Conservation (phyloP, 208 protist species). For the Leptomonas pyrrhocoris region DNA sequence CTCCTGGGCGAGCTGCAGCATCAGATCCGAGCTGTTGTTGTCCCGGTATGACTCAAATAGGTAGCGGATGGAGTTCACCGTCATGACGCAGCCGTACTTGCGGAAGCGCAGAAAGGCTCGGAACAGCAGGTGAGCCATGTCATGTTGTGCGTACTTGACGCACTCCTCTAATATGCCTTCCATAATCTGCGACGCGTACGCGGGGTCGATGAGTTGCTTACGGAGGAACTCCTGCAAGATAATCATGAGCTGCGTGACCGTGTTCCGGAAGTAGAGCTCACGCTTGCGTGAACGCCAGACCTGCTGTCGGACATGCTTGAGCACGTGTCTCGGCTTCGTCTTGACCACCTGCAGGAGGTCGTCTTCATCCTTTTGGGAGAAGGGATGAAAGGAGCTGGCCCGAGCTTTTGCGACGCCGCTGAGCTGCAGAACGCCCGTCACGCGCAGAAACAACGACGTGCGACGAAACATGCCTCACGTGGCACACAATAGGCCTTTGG, state of each 20-base stretch:
- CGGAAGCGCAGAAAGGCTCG: constrained; percentile 89
- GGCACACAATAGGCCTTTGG: not conserved
- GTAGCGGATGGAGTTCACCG: constrained; percentile 71
- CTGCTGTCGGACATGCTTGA: constrained; percentile 86
- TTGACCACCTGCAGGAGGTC: constrained; percentile 83
- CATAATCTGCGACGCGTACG: constrained; percentile 83
- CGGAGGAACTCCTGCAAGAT: constrained; percentile 89
- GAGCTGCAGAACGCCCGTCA: constrained; percentile 6
- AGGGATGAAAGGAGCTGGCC: constrained; percentile 74
- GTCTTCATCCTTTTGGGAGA: constrained; percentile 86
- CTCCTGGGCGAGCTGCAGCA: constrained; percentile 85
- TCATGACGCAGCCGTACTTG: constrained; percentile 87
- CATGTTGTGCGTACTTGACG: constrained; percentile 85
- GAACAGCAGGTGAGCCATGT: constrained; percentile 91
- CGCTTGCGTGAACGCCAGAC: constrained; percentile 88
- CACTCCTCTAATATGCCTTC: constrained; percentile 89
- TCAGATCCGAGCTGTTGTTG: constrained; percentile 82
- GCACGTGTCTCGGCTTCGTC: constrained; percentile 87
- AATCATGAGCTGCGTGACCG: constrained; percentile 91
- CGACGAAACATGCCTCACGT: constrained; percentile 16
- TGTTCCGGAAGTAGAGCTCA: constrained; percentile 88
- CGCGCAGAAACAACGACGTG: constrained; percentile 9
- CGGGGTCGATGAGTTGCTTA: constrained; percentile 85
- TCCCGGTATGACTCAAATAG: constrained; percentile 90
- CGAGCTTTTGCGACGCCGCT: constrained; percentile 7